Percentiles rank a stretch among this genome's conserved stretches.
Evolutionary conservation across 768 basidiomycete species (phyloP).

Genomic region (Agaricus subrufescens): DNA sequence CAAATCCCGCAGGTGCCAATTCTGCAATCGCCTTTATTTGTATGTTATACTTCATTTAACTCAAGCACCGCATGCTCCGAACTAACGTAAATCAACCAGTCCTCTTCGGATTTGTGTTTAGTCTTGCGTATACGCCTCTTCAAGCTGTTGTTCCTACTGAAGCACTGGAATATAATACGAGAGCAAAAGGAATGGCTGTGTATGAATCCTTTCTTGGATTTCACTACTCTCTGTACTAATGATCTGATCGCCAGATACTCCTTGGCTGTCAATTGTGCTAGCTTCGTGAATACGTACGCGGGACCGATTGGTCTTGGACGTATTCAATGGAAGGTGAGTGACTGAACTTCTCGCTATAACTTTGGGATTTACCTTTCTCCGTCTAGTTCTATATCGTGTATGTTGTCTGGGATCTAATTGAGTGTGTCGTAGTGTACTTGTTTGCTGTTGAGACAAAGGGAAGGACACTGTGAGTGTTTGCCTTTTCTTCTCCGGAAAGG

Average conservation of each 20-base stretch:
- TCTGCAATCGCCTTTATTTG: conserved; percentile 43
- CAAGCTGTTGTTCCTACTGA: conserved; percentile 56
- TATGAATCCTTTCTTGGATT: conserved; percentile 19
- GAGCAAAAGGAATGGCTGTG: conserved; percentile 60
- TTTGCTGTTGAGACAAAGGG: conserved; percentile 39
- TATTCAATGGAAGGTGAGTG: conserved; percentile 30
- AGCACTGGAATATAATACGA: conserved; percentile 49
- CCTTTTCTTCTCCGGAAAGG: neutral
- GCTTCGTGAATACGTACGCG: conserved; percentile 49
- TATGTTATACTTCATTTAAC: conserved; percentile 16
- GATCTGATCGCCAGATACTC: conserved; percentile 27
- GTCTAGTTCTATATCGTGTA: conserved; percentile 33
- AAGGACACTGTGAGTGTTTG: conserved; percentile 31
- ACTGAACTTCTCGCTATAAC: neutral
- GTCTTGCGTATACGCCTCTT: conserved; percentile 53
- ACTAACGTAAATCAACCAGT: conserved; percentile 28
- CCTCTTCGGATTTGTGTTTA: conserved; percentile 51
- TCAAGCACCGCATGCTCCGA: neutral
- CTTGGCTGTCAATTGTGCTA: conserved; percentile 37
- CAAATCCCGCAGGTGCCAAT: conserved; percentile 35
- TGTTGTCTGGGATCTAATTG: conserved; percentile 34
- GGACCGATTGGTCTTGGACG: conserved; percentile 31
- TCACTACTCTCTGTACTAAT: neutral
- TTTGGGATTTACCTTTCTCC: neutral
- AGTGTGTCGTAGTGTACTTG: conserved; percentile 31